phyloP scores from a whole-genome alignment of 257 asterid species.

The Datura wrightii region DNA sequence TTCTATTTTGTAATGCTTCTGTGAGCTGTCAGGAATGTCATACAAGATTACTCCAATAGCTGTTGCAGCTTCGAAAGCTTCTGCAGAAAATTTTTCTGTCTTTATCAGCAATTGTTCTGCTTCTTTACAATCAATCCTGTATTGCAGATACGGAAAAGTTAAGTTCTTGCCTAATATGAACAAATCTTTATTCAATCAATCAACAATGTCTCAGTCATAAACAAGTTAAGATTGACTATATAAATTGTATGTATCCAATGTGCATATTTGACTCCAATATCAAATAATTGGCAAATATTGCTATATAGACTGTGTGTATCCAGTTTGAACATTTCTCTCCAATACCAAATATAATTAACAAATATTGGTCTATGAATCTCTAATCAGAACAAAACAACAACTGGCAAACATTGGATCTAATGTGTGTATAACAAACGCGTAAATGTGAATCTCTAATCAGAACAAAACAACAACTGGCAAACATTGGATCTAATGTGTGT shows the following conservation, averaged over 20 bases:
- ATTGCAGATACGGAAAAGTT: background rate
- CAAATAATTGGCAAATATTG: background rate
- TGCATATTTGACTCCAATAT: background rate
- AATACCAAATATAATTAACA: too few relatives aligned
- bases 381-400: background rate
- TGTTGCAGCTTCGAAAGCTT: constrained; percentile 83
- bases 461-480: background rate
- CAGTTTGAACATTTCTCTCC: too few relatives aligned
- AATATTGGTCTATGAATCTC: too few relatives aligned
- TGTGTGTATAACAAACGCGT: too few relatives aligned
- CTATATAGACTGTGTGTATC: too few relatives aligned
- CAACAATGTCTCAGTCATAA: background rate
- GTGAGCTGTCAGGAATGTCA: constrained; percentile 58
- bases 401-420: background rate
- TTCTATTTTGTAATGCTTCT: constrained; percentile 61
- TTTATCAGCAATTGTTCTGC: constrained; percentile 68
- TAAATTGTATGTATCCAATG: background rate
- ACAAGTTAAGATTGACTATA: constrained; percentile 20
- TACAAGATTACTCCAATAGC: constrained; percentile 80
- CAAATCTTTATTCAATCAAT: background rate
- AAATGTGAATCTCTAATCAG: background rate
- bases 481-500: background rate
- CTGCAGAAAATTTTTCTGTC: constrained; percentile 68
- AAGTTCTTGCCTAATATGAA: constrained; percentile 2
- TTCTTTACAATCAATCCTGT: constrained; percentile 78